A percentile compares a stretch with the other conserved stretches of the same genome.
Evolutionary conservation across 2,329 filamentous ascomycete species (phyloP).

Genomic region (Bipolaris cookei): DNA sequence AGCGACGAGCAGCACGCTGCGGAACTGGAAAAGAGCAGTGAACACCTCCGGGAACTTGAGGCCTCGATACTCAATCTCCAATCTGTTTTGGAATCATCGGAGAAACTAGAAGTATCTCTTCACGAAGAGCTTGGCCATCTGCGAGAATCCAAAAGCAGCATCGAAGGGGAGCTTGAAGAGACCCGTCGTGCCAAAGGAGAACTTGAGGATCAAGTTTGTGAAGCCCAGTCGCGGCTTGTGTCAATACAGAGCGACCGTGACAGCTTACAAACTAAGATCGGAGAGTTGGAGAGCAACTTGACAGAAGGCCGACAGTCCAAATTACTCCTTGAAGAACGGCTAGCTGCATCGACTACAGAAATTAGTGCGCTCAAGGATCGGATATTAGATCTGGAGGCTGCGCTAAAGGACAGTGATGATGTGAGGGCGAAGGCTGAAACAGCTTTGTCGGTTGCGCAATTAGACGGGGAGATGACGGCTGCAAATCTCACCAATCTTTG

Average conservation of each 20-base stretch:
- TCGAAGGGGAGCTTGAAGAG: slow-evolving; percentile 20
- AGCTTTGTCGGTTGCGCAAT: slow-evolving; percentile 11
- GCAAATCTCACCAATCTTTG: slow-evolving; percentile 19
- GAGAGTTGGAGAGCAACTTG: slow-evolving; percentile 18
- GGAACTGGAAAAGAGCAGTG: slow-evolving; percentile 23
- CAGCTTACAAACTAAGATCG: slow-evolving; percentile 11
- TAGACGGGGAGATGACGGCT: slow-evolving; percentile 17
- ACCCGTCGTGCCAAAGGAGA: slow-evolving; percentile 12
- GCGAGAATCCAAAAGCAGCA: slow-evolving; percentile 17
- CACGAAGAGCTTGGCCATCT: slow-evolving; percentile 23
- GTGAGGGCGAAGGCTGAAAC: slow-evolving; percentile 17
- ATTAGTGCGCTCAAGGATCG: slow-evolving; percentile 16
- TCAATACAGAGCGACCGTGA: slow-evolving; percentile 11
- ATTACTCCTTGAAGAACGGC: slow-evolving; percentile 8
- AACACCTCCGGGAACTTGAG: slow-evolving; percentile 34
- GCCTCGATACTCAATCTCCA: slow-evolving; percentile 27
- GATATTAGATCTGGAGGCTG: slow-evolving; percentile 23
- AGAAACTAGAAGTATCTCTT: slow-evolving; percentile 22
- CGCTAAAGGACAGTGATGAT: slow-evolving; percentile 9
- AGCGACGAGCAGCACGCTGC: slow-evolving; percentile 19
- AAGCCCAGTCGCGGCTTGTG: slow-evolving; percentile 9
- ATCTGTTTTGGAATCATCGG: slow-evolving; percentile 22
- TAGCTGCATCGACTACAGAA: slow-evolving; percentile 20
- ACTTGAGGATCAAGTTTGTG: slow-evolving; percentile 19
- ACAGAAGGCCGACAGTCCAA: slow-evolving; percentile 10